These are phyloP conservation scores for Mortierella sp. DNA, from an alignment of 371 early-diverging fungal genomes.

Conservation along the genomic window DNA sequence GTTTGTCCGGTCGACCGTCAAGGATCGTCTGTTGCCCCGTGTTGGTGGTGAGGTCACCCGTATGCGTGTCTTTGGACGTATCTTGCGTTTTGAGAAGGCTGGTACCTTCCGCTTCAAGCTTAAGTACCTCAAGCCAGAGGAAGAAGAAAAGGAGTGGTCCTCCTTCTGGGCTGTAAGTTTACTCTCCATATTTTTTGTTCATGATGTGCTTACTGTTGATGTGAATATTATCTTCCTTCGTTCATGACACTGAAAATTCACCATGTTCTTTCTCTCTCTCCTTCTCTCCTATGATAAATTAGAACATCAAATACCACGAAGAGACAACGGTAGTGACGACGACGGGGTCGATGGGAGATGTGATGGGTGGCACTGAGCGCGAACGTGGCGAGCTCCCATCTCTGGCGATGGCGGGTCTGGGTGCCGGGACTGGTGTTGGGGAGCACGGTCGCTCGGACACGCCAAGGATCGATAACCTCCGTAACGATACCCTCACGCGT, in stretches of 20 bases:
- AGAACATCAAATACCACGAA: slow-evolving; percentile 53
- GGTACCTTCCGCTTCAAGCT: slow-evolving; percentile 44
- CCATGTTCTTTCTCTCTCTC: background rate
- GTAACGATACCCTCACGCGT: background rate
- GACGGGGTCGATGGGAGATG: slow-evolving; percentile 48
- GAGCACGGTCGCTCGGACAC: slow-evolving; percentile 17
- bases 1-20: slow-evolving; percentile 67
- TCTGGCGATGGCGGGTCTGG: background rate
- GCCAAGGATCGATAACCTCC: slow-evolving; percentile 24
- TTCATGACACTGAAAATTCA: background rate
- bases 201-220: no score
- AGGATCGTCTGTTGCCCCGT: slow-evolving; percentile 67
- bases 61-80: slow-evolving; percentile 62
- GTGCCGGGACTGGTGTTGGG: slow-evolving; percentile 1
- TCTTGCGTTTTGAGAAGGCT: slow-evolving; percentile 50
- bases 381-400: background rate
- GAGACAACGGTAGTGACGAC: slow-evolving; percentile 53
- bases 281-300: background rate
- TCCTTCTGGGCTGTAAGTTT: slow-evolving; percentile 54
- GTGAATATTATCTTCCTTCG: no score
- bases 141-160: slow-evolving; percentile 55
- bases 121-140: slow-evolving; percentile 46
- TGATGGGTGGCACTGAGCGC: slow-evolving; percentile 36
- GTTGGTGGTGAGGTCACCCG: slow-evolving; percentile 63
- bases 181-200: background rate